Evolutionary conservation across 192 early-diverging fungal species (phyloP).

Genomic region (Gamsiella multidivaricata): DNA sequence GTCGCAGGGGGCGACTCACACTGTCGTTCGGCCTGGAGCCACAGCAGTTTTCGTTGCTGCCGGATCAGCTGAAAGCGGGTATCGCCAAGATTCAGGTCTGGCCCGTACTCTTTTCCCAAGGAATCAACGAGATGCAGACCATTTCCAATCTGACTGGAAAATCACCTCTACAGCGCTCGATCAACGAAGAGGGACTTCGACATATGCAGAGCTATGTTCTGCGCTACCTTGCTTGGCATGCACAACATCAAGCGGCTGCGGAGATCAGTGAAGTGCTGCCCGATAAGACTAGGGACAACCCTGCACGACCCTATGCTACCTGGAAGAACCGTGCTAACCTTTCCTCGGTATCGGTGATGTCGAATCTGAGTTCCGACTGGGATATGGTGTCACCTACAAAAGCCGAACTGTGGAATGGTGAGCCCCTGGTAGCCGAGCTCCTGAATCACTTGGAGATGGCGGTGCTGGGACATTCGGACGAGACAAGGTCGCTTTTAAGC

Average conservation of each 20-base stretch:
- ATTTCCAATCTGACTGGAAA: slow-evolving; percentile 44
- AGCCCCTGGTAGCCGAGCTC: slow-evolving; percentile 24
- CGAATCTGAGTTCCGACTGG: slow-evolving; percentile 35
- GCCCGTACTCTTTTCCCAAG: slow-evolving; percentile 40
- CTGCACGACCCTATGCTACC: slow-evolving; percentile 11
- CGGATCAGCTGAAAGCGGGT: slow-evolving; percentile 24
- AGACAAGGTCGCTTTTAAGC: neutral
- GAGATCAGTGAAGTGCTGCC: neutral
- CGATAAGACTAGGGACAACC: neutral
- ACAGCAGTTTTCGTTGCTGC: slow-evolving; percentile 35
- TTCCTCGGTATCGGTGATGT: slow-evolving; percentile 26
- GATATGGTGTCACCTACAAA: slow-evolving; percentile 25
- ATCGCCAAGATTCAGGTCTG: slow-evolving; percentile 31
- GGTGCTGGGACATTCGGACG: slow-evolving; percentile 26
- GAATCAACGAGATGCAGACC: slow-evolving; percentile 53
- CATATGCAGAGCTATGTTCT: slow-evolving; percentile 41
- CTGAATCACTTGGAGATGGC: slow-evolving; percentile 31
- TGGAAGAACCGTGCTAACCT: slow-evolving; percentile 1
- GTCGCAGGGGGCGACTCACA: slow-evolving; percentile 22
- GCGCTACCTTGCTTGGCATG: slow-evolving; percentile 24
- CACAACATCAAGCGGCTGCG: slow-evolving; percentile 5
- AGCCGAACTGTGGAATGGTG: slow-evolving; percentile 33
- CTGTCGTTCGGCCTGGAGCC: slow-evolving; percentile 42
- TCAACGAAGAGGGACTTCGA: slow-evolving; percentile 39
- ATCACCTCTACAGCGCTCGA: slow-evolving; percentile 24